These are phyloP conservation scores for Syzygium aromaticum DNA, from an alignment of 345 rosid genomes.

Conservation along the genomic window DNA sequence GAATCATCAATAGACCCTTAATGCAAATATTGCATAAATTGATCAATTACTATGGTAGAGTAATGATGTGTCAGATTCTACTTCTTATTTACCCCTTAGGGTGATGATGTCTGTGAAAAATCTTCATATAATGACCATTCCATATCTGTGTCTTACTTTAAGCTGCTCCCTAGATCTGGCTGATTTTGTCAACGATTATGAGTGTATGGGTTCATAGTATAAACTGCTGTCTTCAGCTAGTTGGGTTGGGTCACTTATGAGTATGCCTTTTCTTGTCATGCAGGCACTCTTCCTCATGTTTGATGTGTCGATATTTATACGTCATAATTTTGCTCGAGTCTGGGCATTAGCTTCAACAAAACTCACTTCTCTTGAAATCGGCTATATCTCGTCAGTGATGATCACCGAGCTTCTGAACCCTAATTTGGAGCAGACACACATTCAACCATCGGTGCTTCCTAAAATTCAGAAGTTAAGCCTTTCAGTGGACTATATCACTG, in stretches of 20 bases:
- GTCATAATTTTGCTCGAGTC: slow-evolving; percentile 48
- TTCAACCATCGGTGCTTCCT: slow-evolving; percentile 40
- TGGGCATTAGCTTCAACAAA: slow-evolving; percentile 72
- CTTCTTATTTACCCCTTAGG: not conserved
- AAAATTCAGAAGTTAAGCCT: slow-evolving; percentile 63
- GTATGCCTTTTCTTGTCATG: not conserved
- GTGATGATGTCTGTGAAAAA: not conserved
- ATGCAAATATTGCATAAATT: not conserved
- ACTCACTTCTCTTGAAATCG: slow-evolving; percentile 78
- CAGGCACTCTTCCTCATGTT: slow-evolving; percentile 72
- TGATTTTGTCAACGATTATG: not conserved
- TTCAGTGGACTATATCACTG: slow-evolving; percentile 73
- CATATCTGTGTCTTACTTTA: not conserved
- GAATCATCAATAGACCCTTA: not conserved
- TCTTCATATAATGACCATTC: not conserved
- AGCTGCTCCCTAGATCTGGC: not conserved
- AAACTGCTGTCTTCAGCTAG: not conserved
- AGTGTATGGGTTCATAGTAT: not conserved
- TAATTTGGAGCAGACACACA: slow-evolving; percentile 14
- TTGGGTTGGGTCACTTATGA: not conserved
- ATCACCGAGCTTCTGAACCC: slow-evolving; percentile 69
- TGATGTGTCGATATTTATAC: slow-evolving; percentile 63
- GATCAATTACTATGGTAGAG: not conserved
- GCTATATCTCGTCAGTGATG: slow-evolving; percentile 65
- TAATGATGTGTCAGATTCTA: not conserved